Evolutionary conservation across 768 basidiomycete species (phyloP), one percentile per base, ranked within the genome.

Genomic region (Phlebiopsis flavidoalba): DNA sequence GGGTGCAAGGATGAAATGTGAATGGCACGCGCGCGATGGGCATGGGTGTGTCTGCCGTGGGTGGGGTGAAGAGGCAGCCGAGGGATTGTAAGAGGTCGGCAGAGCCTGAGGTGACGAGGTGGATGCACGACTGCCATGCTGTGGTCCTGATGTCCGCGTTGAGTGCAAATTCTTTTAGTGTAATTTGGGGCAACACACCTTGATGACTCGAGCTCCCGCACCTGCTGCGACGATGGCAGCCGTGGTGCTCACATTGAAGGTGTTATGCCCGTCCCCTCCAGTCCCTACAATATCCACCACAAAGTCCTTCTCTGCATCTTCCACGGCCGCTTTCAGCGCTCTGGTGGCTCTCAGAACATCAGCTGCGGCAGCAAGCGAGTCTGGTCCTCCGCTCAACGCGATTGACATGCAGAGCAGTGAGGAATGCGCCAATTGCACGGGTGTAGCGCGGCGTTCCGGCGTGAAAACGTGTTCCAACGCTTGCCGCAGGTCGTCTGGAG

Each of bases 201-300:
- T 98, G 71, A 93, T 84, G 1, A 99, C 94, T 36, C 94, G 81
- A 0, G 92, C 92, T 5, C 96, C 96, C 7, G 95, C 91, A 14
- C 95, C 96, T 22, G 95, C 94, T 31, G 95, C 96, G 19, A 98
- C 91, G 62, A 99, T 83, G 0, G 84, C 95, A 2, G 96, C 95
- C 1, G 93, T 88, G 0, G 96, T 98, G 70, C 93, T 95, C 56
- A 98, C 95, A 71, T 98, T 98, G 82, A 95, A 98, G 0, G 95
- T 88, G 69, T 98, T 91, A 73, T 95, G 86, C 0, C 95, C 95
- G 73, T 98, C 97, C 7, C 97, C 96, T 11, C 96, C 94, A 0
- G 93, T 95, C 1, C 94, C 94, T 21, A 96, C 94, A 60, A 96
- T 92, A 69, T 91, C 89, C 21, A 88, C 83, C 43, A 77, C 70